These are phyloP conservation scores for Lipomyces yamanashiensis DNA, from an alignment of 805 yeast genomes.

Conservation along the genomic window DNA sequence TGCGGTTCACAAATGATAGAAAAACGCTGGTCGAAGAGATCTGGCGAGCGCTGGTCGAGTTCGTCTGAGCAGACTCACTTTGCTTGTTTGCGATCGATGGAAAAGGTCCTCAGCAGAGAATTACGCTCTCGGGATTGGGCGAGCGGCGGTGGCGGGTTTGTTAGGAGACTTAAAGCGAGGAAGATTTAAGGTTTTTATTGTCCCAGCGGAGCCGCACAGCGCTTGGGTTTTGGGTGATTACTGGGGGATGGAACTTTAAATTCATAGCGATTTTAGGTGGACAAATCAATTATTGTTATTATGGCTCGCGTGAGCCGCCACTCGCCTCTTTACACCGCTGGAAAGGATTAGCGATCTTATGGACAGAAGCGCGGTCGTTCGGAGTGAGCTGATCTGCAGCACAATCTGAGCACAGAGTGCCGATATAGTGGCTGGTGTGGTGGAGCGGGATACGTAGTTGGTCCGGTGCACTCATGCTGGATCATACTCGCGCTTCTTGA, in stretches of 20 bases:
- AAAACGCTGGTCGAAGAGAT: not conserved
- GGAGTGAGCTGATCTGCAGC: too few species aligned
- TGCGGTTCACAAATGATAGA: not conserved
- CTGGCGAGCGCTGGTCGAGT: not conserved
- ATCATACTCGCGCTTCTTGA: too few species aligned
- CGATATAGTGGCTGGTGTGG: too few species aligned
- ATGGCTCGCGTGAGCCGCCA: too few species aligned
- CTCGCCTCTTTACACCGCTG: too few species aligned
- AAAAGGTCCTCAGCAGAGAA: not conserved
- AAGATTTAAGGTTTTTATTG: not conserved
- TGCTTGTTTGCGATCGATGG: slow-evolving; percentile 1
- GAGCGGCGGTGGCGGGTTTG: slow-evolving; percentile 6
- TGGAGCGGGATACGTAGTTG: too few species aligned
- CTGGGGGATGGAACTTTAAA: not conserved
- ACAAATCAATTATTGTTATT: too few species aligned
- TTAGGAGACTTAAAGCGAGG: not conserved
- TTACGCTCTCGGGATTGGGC: slow-evolving; percentile 18
- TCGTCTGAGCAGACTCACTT: not conserved
- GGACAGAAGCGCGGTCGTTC: too few species aligned
- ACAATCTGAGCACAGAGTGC: too few species aligned
- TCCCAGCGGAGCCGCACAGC: slow-evolving; percentile 3
- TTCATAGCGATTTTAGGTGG: too few species aligned
- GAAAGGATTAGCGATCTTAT: too few species aligned
- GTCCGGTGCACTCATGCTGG: too few species aligned
- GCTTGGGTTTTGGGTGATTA: not conserved